These are phyloP conservation scores for Nematodospora anomalae DNA, from an alignment of 1,139 yeast genomes.

Conservation along the genomic window DNA sequence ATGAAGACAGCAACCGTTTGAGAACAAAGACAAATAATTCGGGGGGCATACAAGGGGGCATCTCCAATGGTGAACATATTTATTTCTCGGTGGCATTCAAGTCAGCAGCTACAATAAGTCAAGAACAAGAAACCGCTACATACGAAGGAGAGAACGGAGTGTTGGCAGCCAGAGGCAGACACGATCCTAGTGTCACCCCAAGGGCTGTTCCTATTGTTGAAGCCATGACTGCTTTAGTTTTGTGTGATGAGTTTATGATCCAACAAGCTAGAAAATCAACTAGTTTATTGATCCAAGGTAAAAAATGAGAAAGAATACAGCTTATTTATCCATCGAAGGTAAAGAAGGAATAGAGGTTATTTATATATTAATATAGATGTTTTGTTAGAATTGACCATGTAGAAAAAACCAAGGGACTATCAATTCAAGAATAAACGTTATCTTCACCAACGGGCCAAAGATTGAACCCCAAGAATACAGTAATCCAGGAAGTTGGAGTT, in stretches of 20 bases:
- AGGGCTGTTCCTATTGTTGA: conserved; percentile 98
- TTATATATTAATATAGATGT: too few relatives aligned
- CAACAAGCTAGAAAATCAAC: conserved; percentile 78
- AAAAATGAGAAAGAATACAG: too few relatives aligned
- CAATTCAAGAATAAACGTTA: too few relatives aligned
- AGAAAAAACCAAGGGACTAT: too few relatives aligned
- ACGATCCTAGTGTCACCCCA: conserved; percentile 97
- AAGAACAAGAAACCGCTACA: conserved; percentile 84
- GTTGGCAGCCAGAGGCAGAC: conserved; percentile 95
- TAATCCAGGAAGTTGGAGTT: too few relatives aligned
- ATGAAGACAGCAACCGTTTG: conserved; percentile 54
- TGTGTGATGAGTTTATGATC: conserved; percentile 80
- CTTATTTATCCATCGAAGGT: too few relatives aligned
- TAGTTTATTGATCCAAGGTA: conserved; percentile 20
- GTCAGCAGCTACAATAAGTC: conserved; percentile 96
- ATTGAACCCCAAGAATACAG: too few relatives aligned
- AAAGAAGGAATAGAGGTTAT: too few relatives aligned
- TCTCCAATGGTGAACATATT: conserved; percentile 91
- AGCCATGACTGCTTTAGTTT: conserved; percentile 93
- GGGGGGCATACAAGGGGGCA: conserved; percentile 98
- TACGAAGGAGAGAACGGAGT: conserved; percentile 87
- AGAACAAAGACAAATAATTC: conserved; percentile 89
- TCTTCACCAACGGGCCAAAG: too few relatives aligned
- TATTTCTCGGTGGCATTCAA: conserved; percentile 95
- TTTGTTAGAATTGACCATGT: too few relatives aligned